A percentile compares a stretch with the other conserved stretches of the same genome.
Evolutionary conservation across 1,139 yeast species (phyloP).

Genomic region (Candida dubliniensis): DNA sequence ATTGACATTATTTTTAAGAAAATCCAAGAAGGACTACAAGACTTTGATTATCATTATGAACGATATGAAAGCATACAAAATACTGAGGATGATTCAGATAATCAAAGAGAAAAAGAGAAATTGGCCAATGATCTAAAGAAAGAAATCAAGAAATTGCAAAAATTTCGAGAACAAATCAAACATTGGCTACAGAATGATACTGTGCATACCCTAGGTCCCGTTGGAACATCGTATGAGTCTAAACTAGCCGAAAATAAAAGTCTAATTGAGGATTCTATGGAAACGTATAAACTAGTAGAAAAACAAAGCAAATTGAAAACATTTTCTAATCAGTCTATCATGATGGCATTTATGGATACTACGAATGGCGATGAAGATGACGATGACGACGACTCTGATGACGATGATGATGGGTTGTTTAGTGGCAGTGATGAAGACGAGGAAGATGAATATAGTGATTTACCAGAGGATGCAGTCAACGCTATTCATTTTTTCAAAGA

Average conservation of each 20-base stretch:
- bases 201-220: constrained; percentile 44
- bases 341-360: constrained; percentile 45
- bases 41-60: constrained; percentile 57
- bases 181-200: constrained; percentile 68
- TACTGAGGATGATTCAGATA: constrained; percentile 57
- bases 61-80: constrained; percentile 45
- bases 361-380: constrained; percentile 18
- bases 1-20: constrained; percentile 95
- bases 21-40: constrained; percentile 89
- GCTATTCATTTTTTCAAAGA: constrained; percentile 34
- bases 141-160: constrained; percentile 92
- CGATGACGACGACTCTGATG: constrained; percentile 15
- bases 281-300: constrained; percentile 48
- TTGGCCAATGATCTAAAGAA: constrained; percentile 90
- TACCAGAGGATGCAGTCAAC: constrained; percentile 38
- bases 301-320: constrained; percentile 47
- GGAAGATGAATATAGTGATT: constrained; percentile 19
- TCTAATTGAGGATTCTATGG: constrained; percentile 51
- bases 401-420: constrained; percentile 14
- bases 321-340: constrained; percentile 47
- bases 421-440: constrained; percentile 14
- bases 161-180: constrained; percentile 92
- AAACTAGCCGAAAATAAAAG: constrained; percentile 44
- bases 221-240: constrained; percentile 21
- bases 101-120: constrained; percentile 93